Conservation (phyloP, 805 yeast genomes). For the Saccharomyces jurei region DNA sequence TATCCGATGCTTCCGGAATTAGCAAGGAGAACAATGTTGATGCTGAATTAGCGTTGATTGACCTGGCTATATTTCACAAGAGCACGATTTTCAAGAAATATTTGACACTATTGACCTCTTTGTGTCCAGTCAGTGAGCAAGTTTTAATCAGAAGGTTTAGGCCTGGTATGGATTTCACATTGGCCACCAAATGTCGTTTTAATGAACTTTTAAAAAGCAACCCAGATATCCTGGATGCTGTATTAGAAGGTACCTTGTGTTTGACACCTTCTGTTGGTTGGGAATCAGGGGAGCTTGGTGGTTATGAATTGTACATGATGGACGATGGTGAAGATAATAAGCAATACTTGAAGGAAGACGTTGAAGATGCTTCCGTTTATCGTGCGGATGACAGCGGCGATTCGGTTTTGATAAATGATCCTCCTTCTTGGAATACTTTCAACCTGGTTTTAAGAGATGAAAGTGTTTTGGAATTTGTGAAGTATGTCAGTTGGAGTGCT, state of each 20-base stretch:
- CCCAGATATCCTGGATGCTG: constrained; percentile 33
- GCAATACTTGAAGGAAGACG: constrained; percentile 11
- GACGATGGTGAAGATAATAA: constrained; percentile 32
- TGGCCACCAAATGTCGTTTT: constrained; percentile 58
- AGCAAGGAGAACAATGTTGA: constrained; percentile 10
- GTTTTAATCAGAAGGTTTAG: constrained; percentile 77
- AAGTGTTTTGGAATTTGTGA: constrained; percentile 81
- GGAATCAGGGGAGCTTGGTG: constrained; percentile 88
- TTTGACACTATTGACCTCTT: constrained; percentile 52
- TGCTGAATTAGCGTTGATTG: constrained; percentile 36
- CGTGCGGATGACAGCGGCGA: constrained; percentile 52
- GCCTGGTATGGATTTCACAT: constrained; percentile 88
- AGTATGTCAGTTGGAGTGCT: constrained; percentile 82
- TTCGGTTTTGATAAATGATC: constrained; percentile 68
- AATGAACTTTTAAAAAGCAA: constrained; percentile 33
- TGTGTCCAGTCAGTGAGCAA: constrained; percentile 57
- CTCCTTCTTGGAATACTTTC: constrained; percentile 78
- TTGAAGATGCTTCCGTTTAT: constrained; percentile 84
- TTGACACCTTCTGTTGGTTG: constrained; percentile 77
- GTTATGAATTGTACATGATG: constrained; percentile 88
- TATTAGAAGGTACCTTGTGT: constrained; percentile 72
- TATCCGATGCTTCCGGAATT: constrained; percentile 15
- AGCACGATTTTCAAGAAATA: constrained; percentile 62
- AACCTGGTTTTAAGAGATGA: constrained; percentile 75
- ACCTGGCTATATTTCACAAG: constrained; percentile 50